phyloP scores from a whole-genome alignment of 1,284 basidiomycete genomes.

The Moniliella sp. region DNA sequence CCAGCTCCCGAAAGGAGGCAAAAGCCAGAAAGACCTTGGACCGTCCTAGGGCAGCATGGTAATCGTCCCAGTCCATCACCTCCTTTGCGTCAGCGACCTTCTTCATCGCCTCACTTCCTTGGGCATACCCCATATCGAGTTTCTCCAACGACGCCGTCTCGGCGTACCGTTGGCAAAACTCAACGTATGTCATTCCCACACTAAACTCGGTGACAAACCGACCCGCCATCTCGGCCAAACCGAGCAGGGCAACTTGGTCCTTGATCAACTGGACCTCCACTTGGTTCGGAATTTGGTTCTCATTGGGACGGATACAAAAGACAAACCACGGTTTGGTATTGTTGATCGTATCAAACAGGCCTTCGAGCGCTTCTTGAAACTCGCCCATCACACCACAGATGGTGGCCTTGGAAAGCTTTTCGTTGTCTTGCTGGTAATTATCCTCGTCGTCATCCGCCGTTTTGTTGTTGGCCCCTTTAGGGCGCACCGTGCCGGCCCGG shows the following conservation, averaged over 20 bases:
- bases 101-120: constrained; percentile 35
- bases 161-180: constrained; percentile 53
- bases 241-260: constrained; percentile 64
- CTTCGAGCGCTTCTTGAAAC: constrained; percentile 60
- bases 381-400: constrained; percentile 50
- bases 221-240: constrained; percentile 49
- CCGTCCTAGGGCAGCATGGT: constrained; percentile 56
- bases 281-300: constrained; percentile 77
- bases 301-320: constrained; percentile 80
- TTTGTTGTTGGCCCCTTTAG: constrained; percentile 41
- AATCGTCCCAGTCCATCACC: constrained; percentile 47
- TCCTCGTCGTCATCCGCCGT: constrained; percentile 43
- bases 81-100: constrained; percentile 38
- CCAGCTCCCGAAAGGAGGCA: constrained; percentile 62
- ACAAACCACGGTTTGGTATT: constrained; percentile 80
- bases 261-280: constrained; percentile 75
- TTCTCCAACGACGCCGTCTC: constrained; percentile 14
- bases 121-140: constrained; percentile 38
- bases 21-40: constrained; percentile 72
- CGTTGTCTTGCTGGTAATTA: constrained; percentile 16
- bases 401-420: constrained; percentile 6
- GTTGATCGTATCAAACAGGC: constrained; percentile 64
- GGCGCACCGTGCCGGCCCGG: constrained; percentile 16
- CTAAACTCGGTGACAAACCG: constrained; percentile 24
- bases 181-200: constrained; percentile 62